Evolutionary conservation across 2,329 filamentous ascomycete species (phyloP), one percentile per base, ranked within the genome.

Genomic region (Neofusicoccum umdonicola): DNA sequence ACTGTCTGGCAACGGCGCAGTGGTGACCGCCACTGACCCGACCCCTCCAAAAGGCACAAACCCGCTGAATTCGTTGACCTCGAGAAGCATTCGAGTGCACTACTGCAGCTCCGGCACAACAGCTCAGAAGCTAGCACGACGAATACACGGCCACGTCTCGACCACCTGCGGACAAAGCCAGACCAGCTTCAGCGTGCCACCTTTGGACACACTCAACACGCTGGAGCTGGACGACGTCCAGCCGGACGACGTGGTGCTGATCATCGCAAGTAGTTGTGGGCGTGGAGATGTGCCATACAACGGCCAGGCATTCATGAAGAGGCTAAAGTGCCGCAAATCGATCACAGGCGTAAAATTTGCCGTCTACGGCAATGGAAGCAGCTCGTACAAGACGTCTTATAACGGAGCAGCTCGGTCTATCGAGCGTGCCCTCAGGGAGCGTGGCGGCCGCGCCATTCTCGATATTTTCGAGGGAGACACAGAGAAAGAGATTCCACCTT

Each of bases 101-200:
- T 72, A 67, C 51, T 70, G 67, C 63, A 72, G 70, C 58, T 65
- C 69, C 12, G 70, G 70, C 2, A 70, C 65, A 4, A 65, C 62
- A 8, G 70, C 70, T 13, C 62, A 65, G 15, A 52, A 52, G n/a
- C 50, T 52, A 15, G 50, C 50, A 7, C 50, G 34, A 68, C 66
- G 27, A 61, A 71, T 13, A 64, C 67, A 17, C 54, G 31, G 17
- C 68, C 66, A 62, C 65, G 72, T 15, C 62, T 50, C 22, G 39
- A 60, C 13, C 54, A 63, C 41, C 37, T 67, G 13, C 27, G 56
- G 1, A 45, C 51, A 4, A 11, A 42, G 27, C 15, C 15, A 15
- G 41, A 13, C 52, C 15, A 17, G 13, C 13, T 47, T 50, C 51
- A 47, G 15, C 34, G 58, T 34, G 42, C 22, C 7, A 22, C 34